Percentiles rank a stretch among this genome's conserved stretches.
phyloP scores from a whole-genome alignment of 768 basidiomycete genomes.

The Russula ochroleuca region DNA sequence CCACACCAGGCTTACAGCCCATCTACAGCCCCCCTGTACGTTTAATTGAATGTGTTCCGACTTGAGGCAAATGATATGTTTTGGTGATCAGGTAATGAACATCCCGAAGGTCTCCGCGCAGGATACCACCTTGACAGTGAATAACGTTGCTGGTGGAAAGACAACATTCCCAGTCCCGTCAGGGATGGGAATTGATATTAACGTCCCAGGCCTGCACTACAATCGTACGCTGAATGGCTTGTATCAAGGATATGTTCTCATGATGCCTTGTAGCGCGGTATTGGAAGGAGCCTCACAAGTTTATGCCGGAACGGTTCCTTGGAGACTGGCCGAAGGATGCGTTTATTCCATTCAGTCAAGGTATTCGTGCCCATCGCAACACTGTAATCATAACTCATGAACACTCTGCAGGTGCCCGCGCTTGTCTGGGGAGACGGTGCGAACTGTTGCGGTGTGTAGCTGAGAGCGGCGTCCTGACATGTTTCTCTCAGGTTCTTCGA shows the following conservation, averaged over 20 bases:
- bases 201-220: constrained; percentile 44
- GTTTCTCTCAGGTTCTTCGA: constrained; percentile 42
- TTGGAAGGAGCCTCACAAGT: constrained; percentile 50
- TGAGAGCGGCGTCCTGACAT: neutral
- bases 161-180: constrained; percentile 42
- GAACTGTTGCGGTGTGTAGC: neutral
- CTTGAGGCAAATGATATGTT: neutral
- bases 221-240: constrained; percentile 40
- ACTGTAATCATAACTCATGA: neutral
- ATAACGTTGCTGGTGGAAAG: constrained; percentile 39
- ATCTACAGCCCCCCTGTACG: constrained; percentile 14
- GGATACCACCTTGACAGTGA: constrained; percentile 40
- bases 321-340: constrained; percentile 35
- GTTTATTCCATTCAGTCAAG: constrained; percentile 34
- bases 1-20: neutral
- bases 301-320: constrained; percentile 39
- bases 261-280: constrained; percentile 42
- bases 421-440: constrained; percentile 28
- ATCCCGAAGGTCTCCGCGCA: constrained; percentile 46
- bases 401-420: constrained; percentile 21
- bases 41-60: neutral
- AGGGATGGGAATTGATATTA: constrained; percentile 38
- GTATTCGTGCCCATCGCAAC: constrained; percentile 2
- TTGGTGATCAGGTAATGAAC: constrained; percentile 39
- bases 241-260: neutral